Percentiles rank a stretch among this genome's conserved stretches.
These are phyloP conservation scores for Eucommia ulmoides DNA, from an alignment of 257 asterid species.

Conservation along the genomic window DNA sequence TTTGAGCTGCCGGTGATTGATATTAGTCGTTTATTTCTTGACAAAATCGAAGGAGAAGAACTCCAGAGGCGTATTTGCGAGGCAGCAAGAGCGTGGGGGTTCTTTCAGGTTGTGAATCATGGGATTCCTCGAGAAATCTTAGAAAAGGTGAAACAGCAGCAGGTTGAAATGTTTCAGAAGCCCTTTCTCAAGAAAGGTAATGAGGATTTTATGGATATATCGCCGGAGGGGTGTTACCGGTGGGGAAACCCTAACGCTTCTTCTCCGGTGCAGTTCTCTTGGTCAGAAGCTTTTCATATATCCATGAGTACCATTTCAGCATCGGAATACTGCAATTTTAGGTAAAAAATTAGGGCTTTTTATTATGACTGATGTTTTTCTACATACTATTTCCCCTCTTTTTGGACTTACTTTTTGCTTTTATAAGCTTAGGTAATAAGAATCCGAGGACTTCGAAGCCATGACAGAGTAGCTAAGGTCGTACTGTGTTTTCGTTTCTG, in stretches of 20 bases:
- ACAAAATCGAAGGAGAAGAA: background rate
- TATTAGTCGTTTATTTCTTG: background rate
- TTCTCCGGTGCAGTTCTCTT: background rate
- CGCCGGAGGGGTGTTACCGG: background rate
- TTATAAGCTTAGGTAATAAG: no score
- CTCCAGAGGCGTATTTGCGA: background rate
- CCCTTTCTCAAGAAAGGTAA: background rate
- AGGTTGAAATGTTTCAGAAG: background rate
- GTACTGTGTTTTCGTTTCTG: no score
- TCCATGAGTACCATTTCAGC: background rate
- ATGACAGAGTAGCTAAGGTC: no score
- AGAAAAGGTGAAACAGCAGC: background rate
- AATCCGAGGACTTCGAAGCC: no score
- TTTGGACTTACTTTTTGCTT: no score
- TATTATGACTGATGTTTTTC: no score
- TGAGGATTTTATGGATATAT: background rate
- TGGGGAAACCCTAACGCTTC: background rate
- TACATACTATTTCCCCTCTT: no score
- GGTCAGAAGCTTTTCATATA: background rate
- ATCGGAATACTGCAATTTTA: no score
- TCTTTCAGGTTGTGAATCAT: background rate
- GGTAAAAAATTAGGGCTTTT: no score
- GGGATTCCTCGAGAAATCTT: background rate
- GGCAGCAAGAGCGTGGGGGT: background rate
- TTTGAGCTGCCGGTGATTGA: background rate